Conservation (phyloP, 352 stramenopile genomes). For the Phytophthora tubulina region DNA sequence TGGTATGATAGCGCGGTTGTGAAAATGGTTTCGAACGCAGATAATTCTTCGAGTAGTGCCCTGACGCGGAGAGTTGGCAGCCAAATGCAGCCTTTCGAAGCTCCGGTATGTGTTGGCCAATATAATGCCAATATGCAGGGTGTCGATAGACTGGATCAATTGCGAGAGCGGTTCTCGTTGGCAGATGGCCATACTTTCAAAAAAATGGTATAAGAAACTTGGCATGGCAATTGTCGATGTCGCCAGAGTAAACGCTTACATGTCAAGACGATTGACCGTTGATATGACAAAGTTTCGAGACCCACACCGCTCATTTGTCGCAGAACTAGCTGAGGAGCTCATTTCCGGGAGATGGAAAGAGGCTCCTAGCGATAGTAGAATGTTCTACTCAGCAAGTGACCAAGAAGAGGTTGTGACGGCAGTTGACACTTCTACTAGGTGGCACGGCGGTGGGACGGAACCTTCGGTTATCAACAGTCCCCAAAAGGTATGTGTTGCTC, state of each 20-base stretch:
- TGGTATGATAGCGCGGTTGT: conserved; percentile 39
- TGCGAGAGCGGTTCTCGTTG: conserved; percentile 34
- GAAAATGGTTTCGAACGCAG: conserved; percentile 36
- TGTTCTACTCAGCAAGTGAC: no score
- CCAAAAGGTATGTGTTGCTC: not conserved
- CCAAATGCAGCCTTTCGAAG: not conserved
- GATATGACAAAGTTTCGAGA: conserved; percentile 14
- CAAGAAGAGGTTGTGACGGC: no score
- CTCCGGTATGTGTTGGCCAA: not conserved
- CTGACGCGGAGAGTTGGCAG: conserved; percentile 24
- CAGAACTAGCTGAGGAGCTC: conserved; percentile 22
- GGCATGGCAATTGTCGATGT: conserved; percentile 35
- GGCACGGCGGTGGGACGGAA: no score
- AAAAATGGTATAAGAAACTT: conserved; percentile 50
- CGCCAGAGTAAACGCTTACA: conserved; percentile 34
- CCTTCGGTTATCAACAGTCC: not conserved
- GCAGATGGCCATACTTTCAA: conserved; percentile 37
- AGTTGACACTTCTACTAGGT: no score
- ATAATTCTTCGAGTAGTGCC: conserved; percentile 22
- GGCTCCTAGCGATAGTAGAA: conserved; percentile 7
- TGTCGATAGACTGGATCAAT: conserved; percentile 30
- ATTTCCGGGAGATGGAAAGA: conserved; percentile 36
- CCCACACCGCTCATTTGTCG: conserved; percentile 26
- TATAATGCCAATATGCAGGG: no score
- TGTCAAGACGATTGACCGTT: conserved; percentile 17